Evolutionary conservation across 306 rosid genomes (phyloP).

Genomic region (Inga laurina): DNA sequence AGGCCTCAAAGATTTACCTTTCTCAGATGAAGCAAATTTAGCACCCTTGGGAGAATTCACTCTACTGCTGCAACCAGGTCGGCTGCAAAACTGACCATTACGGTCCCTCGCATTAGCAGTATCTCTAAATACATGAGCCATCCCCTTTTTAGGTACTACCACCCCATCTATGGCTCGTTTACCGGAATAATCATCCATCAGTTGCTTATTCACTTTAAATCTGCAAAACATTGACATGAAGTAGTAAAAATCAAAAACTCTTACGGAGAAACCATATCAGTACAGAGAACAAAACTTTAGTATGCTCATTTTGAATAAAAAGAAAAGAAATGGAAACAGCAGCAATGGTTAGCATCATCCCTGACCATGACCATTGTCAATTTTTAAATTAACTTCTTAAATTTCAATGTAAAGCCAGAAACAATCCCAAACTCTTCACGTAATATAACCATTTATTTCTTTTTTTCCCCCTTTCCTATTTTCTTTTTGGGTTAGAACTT

Average conservation of each 20-base stretch:
- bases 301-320: not conserved
- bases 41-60: slow-evolving; percentile 59
- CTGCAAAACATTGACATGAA: slow-evolving; percentile 42
- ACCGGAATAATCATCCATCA: slow-evolving; percentile 86
- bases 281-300: not conserved
- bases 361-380: not conserved
- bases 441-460: not conserved
- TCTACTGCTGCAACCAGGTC: slow-evolving; percentile 76
- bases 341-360: not conserved
- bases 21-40: slow-evolving; percentile 57
- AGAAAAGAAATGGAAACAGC: not conserved
- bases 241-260: slow-evolving; percentile 15
- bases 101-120: slow-evolving; percentile 61
- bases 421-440: not conserved
- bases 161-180: slow-evolving; percentile 67
- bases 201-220: slow-evolving; percentile 41
- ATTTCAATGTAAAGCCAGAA: not conserved
- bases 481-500: not conserved
- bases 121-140: slow-evolving; percentile 69
- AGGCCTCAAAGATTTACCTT: slow-evolving; percentile 63
- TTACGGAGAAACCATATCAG: not conserved
- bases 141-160: slow-evolving; percentile 70
- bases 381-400: not conserved
- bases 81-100: slow-evolving; percentile 71
- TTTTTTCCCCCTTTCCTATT: not conserved